Conservation (phyloP, 169 alveolate genomes). For the Plasmodium vinckei region DNA sequence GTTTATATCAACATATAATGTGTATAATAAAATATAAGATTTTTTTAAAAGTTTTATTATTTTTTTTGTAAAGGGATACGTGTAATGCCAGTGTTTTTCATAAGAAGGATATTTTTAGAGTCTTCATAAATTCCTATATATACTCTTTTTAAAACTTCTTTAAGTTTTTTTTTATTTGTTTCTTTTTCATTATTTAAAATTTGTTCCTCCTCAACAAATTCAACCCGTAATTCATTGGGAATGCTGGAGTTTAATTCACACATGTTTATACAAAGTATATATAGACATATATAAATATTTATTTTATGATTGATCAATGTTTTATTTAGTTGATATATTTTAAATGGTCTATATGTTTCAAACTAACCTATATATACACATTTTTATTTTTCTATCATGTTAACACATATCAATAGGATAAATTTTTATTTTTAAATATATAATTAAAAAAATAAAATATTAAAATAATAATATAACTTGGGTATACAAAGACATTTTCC, state of each 20-base stretch:
- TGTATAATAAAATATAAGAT: not conserved
- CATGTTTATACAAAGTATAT: too few relatives aligned
- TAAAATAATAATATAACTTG: too few relatives aligned
- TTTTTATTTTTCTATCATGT: too few relatives aligned
- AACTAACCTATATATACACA: too few relatives aligned
- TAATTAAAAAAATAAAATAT: too few relatives aligned
- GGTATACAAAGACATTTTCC: too few relatives aligned
- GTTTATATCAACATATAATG: not conserved
- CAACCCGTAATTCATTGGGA: constrained; percentile 12
- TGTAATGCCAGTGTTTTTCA: constrained; percentile 41
- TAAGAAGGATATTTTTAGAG: constrained; percentile 40
- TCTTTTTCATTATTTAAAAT: not conserved
- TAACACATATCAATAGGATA: too few relatives aligned
- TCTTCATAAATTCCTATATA: constrained; percentile 60
- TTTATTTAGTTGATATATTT: too few relatives aligned
- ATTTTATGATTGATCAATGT: too few relatives aligned
- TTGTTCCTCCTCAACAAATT: not conserved
- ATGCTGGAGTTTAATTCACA: not conserved
- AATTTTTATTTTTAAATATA: too few relatives aligned
- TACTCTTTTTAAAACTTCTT: constrained; percentile 57
- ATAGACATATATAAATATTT: too few relatives aligned
- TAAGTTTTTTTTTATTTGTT: constrained; percentile 24
- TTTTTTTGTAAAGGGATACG: constrained; percentile 33
- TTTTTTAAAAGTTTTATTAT: not conserved
- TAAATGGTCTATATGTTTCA: too few relatives aligned